A percentile compares a stretch with the other conserved stretches of the same genome.
These are phyloP conservation scores for Silene noctiflora DNA, from an alignment of 179 eudicot genomes.

Conservation along the genomic window DNA sequence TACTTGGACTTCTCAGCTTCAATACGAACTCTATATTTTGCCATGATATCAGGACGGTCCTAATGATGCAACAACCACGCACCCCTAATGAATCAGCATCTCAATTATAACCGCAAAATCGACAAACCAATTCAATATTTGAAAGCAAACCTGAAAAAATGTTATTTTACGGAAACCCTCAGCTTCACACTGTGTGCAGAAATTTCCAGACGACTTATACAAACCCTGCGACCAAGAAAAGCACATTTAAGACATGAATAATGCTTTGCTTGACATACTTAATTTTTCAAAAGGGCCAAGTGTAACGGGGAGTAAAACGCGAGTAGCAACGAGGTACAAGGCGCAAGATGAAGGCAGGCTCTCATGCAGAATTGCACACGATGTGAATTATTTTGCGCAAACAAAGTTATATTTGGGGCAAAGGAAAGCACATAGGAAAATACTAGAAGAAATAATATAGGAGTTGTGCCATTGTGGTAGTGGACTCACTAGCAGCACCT, in stretches of 20 bases:
- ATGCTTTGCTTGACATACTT: too few species aligned
- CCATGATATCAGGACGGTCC: conserved; percentile 99
- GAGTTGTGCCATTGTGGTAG: too few species aligned
- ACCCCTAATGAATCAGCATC: neutral
- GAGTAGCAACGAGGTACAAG: too few species aligned
- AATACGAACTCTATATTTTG: conserved; percentile 84
- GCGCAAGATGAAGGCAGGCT: too few species aligned
- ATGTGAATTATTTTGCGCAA: too few species aligned
- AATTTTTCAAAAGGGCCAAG: too few species aligned
- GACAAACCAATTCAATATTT: neutral
- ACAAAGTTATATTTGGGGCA: too few species aligned
- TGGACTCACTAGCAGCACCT: too few species aligned
- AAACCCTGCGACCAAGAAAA: conserved; percentile 57
- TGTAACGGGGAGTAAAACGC: too few species aligned
- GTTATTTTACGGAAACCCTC: conserved; percentile 93
- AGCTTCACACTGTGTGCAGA: conserved; percentile 99
- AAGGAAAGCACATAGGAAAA: too few species aligned
- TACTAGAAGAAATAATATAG: too few species aligned
- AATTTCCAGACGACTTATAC: conserved; percentile 84
- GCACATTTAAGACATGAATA: neutral
- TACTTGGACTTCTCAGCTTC: conserved; percentile 90
- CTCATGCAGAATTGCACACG: too few species aligned
- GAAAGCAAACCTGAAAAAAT: conserved; percentile 73
- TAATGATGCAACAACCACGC: conserved; percentile 24
- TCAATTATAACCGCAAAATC: neutral